Percentiles rank a stretch among this genome's conserved stretches.
Evolutionary conservation across 2,329 filamentous ascomycete genomes (phyloP).

Genomic region (Fusarium mexicanum): DNA sequence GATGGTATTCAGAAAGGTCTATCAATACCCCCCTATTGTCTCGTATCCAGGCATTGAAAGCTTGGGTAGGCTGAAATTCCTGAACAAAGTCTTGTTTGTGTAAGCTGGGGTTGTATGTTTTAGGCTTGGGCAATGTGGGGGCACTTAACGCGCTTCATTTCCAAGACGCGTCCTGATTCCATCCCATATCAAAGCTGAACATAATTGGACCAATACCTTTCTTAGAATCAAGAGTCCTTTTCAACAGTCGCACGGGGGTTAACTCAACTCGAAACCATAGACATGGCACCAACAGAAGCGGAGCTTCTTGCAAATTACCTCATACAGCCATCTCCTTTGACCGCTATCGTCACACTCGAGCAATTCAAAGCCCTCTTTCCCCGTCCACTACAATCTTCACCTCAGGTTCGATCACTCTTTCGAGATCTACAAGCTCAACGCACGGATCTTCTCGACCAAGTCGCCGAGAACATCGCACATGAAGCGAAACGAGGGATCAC

Average conservation of each 20-base stretch:
- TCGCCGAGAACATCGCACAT: slow-evolving; percentile 71
- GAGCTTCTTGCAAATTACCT: slow-evolving; percentile 82
- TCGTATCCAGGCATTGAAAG: not conserved
- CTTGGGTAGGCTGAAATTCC: not conserved
- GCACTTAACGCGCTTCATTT: slow-evolving; percentile 37
- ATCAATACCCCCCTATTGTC: not conserved
- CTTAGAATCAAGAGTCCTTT: not conserved
- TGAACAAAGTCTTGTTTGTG: not conserved
- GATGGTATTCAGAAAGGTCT: not conserved
- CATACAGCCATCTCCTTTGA: slow-evolving; percentile 77
- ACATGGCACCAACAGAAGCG: slow-evolving; percentile 78
- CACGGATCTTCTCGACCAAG: slow-evolving; percentile 72
- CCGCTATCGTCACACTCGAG: slow-evolving; percentile 75
- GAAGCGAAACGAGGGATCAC: slow-evolving; percentile 70
- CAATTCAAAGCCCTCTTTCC: slow-evolving; percentile 84
- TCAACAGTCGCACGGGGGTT: not conserved
- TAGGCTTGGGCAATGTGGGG: not conserved
- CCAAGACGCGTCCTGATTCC: slow-evolving; percentile 31
- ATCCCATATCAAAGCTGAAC: not conserved
- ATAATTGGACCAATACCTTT: not conserved
- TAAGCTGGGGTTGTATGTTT: not conserved
- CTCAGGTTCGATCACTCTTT: slow-evolving; percentile 77
- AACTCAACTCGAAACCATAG: slow-evolving; percentile 13
- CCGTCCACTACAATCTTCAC: slow-evolving; percentile 68
- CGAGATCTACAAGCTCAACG: slow-evolving; percentile 82